Evolutionary conservation across 2,329 filamentous ascomycete genomes (phyloP).

Genomic region (Ceratocystis colombiana): DNA sequence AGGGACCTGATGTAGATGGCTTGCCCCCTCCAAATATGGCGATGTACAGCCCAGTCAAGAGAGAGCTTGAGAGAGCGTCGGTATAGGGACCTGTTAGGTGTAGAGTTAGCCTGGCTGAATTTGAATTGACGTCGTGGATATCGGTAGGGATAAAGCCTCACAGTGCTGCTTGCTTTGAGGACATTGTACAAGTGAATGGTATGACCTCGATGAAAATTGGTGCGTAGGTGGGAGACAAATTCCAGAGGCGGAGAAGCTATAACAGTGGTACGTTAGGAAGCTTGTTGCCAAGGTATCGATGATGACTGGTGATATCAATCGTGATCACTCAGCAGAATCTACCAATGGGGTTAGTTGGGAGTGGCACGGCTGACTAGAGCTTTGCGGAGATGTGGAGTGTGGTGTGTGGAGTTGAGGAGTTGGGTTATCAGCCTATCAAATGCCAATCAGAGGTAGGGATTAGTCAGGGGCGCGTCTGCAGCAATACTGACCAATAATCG

Average conservation of each 20-base stretch:
- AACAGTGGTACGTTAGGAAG: not conserved
- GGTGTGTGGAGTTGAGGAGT: constrained; percentile 15
- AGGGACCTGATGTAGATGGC: constrained; percentile 90
- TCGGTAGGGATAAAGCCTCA: constrained; percentile 33
- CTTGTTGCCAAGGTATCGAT: not conserved
- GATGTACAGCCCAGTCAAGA: constrained; percentile 89
- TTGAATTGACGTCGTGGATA: not conserved
- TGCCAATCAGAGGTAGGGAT: constrained; percentile 23
- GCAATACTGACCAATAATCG: constrained; percentile 22
- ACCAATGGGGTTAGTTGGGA: constrained; percentile 19
- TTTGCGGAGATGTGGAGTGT: constrained; percentile 12
- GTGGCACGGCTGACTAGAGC: constrained; percentile 10
- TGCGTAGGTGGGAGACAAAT: not conserved
- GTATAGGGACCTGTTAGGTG: constrained; percentile 58
- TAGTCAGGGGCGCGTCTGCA: constrained; percentile 19
- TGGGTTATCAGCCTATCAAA: constrained; percentile 11
- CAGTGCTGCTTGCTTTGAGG: constrained; percentile 43
- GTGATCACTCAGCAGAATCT: not conserved
- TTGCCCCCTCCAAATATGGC: constrained; percentile 88
- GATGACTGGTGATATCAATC: not conserved
- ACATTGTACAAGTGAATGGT: constrained; percentile 31
- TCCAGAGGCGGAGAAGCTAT: not conserved
- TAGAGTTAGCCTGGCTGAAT: not conserved
- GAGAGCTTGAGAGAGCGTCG: constrained; percentile 85
- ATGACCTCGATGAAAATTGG: no score